Percentiles rank a stretch among this genome's conserved stretches.
Evolutionary conservation across 2,329 filamentous ascomycete species (phyloP).

Genomic region (Grosmannia serpens): DNA sequence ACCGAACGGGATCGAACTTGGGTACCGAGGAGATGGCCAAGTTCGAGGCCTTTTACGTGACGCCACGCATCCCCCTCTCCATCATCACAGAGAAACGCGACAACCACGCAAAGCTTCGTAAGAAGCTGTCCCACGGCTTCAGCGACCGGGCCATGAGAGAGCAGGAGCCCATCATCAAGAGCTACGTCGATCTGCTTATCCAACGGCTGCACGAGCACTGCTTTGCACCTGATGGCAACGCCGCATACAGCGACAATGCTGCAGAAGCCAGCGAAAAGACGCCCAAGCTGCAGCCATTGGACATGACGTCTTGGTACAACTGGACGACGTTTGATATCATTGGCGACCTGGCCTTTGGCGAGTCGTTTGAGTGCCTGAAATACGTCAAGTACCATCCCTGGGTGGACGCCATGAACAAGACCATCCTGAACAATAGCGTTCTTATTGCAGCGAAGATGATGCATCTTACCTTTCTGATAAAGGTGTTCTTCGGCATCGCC

Average conservation of each 20-base stretch:
- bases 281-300: not conserved
- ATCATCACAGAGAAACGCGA: slow-evolving; percentile 18
- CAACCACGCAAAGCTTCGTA: slow-evolving; percentile 21
- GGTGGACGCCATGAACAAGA: slow-evolving; percentile 14
- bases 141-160: slow-evolving; percentile 25
- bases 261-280: not conserved
- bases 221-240: not conserved
- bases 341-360: slow-evolving; percentile 32
- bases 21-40: slow-evolving; percentile 11
- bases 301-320: slow-evolving; percentile 13
- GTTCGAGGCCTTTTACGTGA: slow-evolving; percentile 7
- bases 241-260: not conserved
- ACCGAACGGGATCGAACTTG: slow-evolving; percentile 1
- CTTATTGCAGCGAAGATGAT: not conserved
- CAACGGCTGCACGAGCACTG: slow-evolving; percentile 17
- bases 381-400: slow-evolving; percentile 16
- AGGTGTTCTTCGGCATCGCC: not conserved
- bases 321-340: slow-evolving; percentile 26
- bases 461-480: not conserved
- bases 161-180: slow-evolving; percentile 27
- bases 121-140: slow-evolving; percentile 28
- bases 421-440: slow-evolving; percentile 9
- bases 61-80: not conserved
- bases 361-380: slow-evolving; percentile 24
- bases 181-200: slow-evolving; percentile 26